Evolutionary conservation across 2,329 filamentous ascomycete genomes (phyloP).

Genomic region (Lasiodiplodia theobromae): DNA sequence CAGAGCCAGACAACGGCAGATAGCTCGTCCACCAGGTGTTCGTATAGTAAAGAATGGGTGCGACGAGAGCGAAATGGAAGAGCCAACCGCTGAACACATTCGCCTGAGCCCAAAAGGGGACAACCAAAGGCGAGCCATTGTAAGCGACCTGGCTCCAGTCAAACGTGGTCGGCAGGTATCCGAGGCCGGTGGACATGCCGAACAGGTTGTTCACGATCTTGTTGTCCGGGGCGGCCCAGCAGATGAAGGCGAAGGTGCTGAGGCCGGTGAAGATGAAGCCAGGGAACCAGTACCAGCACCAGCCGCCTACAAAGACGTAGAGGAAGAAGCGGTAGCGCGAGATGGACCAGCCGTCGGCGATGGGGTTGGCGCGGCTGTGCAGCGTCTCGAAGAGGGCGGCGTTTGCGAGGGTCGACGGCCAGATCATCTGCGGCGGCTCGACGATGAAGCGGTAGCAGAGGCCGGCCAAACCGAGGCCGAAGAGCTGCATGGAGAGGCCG

Average conservation of each 20-base stretch:
- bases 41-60: conserved; percentile 55
- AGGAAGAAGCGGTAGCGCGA: conserved; percentile 38
- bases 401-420: conserved; percentile 37
- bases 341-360: conserved; percentile 44
- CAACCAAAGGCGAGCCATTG: conserved; percentile 36
- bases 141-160: conserved; percentile 38
- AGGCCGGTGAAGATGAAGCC: conserved; percentile 36
- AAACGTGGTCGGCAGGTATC: conserved; percentile 37
- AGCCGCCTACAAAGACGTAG: conserved; percentile 35
- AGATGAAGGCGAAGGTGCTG: conserved; percentile 38
- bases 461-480: conserved; percentile 46
- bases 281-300: conserved; percentile 40
- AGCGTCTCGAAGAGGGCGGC: conserved; percentile 38
- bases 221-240: conserved; percentile 39
- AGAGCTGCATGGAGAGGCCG: conserved; percentile 71
- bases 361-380: conserved; percentile 39
- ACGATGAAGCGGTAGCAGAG: conserved; percentile 36
- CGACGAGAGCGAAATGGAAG: conserved; percentile 42
- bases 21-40: conserved; percentile 58
- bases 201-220: conserved; percentile 41
- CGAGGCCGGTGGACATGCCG: conserved; percentile 37
- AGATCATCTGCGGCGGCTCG: conserved; percentile 40
- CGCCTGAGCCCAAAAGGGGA: conserved; percentile 45
- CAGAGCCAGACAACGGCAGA: conserved; percentile 21
- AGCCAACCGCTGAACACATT: conserved; percentile 56